Conservation (phyloP, 306 rosid species). For the Prunus mira region DNA sequence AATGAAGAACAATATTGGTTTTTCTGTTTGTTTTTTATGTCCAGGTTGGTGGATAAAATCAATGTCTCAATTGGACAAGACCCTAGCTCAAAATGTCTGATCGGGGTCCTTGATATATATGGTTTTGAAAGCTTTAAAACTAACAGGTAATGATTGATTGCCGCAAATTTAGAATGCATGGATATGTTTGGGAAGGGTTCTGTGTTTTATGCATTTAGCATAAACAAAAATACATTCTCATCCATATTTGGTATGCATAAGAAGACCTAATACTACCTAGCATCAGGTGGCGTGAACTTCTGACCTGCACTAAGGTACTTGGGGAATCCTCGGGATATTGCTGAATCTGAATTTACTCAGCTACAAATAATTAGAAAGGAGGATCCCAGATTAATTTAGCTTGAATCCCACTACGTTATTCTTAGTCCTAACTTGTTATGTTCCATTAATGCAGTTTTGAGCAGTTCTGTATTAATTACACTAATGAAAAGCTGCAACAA, state of each 20-base stretch:
- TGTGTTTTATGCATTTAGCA: not conserved
- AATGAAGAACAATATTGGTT: slow-evolving; percentile 6
- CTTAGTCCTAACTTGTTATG: slow-evolving; percentile 10
- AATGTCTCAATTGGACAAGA: slow-evolving; percentile 91
- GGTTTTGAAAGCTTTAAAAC: slow-evolving; percentile 86
- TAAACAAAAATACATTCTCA: not conserved
- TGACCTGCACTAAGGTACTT: slow-evolving; percentile 13
- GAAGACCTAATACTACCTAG: not conserved
- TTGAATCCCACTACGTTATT: slow-evolving; percentile 10
- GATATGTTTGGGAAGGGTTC: not conserved
- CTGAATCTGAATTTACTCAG: not conserved
- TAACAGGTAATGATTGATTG: slow-evolving; percentile 55
- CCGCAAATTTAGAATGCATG: not conserved
- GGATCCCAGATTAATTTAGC: not conserved
- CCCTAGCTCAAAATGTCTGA: slow-evolving; percentile 59
- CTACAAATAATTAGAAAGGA: not conserved
- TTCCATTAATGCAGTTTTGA: slow-evolving; percentile 69
- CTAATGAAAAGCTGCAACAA: slow-evolving; percentile 96
- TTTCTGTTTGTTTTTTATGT: slow-evolving; percentile 30
- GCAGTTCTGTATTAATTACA: slow-evolving; percentile 87
- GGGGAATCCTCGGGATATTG: slow-evolving; percentile 12
- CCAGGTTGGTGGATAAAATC: slow-evolving; percentile 88
- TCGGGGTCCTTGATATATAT: slow-evolving; percentile 91
- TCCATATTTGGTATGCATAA: not conserved
- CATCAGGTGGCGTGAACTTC: slow-evolving; percentile 19